Conservation (phyloP, 2,329 filamentous ascomycete genomes). For the Hypoxylon sp. region DNA sequence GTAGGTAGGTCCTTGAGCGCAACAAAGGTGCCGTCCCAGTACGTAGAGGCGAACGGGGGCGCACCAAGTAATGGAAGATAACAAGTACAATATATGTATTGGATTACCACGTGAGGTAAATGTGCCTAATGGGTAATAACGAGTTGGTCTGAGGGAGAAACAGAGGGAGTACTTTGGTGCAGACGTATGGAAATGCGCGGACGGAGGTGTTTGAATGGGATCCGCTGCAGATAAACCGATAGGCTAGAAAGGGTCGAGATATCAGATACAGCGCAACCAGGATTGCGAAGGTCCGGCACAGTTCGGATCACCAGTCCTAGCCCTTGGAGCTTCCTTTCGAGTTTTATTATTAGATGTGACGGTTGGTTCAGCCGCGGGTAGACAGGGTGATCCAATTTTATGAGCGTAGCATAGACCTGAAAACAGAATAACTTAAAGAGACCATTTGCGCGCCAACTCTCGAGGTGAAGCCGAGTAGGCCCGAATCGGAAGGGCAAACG, state of each 20-base stretch:
- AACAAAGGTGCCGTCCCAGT: slow-evolving; percentile 21
- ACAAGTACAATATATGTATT: slow-evolving; percentile 39
- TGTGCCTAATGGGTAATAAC: slow-evolving; percentile 34
- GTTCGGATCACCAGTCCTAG: slow-evolving; percentile 34
- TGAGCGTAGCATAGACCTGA: slow-evolving; percentile 2
- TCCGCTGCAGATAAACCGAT: slow-evolving; percentile 50
- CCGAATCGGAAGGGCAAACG: slow-evolving; percentile 38
- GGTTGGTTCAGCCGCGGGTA: background rate
- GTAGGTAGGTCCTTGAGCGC: slow-evolving; percentile 29
- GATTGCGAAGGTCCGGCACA: slow-evolving; percentile 34
- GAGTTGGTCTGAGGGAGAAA: slow-evolving; percentile 29
- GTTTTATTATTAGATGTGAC: slow-evolving; percentile 20
- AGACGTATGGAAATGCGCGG: slow-evolving; percentile 35
- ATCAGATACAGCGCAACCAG: slow-evolving; percentile 43
- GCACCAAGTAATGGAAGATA: slow-evolving; percentile 30
- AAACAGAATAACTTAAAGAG: slow-evolving; percentile 9
- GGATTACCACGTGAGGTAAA: slow-evolving; percentile 20
- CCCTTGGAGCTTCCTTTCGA: slow-evolving; percentile 13
- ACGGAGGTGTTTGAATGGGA: slow-evolving; percentile 38
- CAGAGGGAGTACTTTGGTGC: slow-evolving; percentile 26
- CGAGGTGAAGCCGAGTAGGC: slow-evolving; percentile 32
- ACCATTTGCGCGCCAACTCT: slow-evolving; percentile 18
- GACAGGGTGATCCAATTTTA: slow-evolving; percentile 3
- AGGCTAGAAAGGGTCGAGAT: slow-evolving; percentile 47
- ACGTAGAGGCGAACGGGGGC: slow-evolving; percentile 14